Percentiles rank a stretch among this genome's conserved stretches.
phyloP scores from a whole-genome alignment of 192 early-diverging fungal genomes.

The Thoreauomyces humboldtii region DNA sequence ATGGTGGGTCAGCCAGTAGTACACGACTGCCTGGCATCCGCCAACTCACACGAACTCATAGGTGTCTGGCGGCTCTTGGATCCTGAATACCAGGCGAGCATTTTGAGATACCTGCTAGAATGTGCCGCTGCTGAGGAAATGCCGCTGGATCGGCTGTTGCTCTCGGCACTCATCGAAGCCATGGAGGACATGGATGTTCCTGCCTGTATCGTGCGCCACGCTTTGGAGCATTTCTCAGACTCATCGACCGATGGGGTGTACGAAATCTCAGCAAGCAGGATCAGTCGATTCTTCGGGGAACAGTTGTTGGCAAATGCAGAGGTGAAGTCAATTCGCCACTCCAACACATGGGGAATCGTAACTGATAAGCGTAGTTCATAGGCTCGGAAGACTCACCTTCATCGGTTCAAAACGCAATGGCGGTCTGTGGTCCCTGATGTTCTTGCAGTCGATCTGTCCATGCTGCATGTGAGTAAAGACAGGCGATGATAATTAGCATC shows the following conservation, averaged over 20 bases:
- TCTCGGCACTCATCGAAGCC: slow-evolving; percentile 2
- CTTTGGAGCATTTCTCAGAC: slow-evolving; percentile 20
- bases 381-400: slow-evolving; percentile 12
- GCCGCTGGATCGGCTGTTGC: background rate
- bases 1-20: slow-evolving; percentile 15
- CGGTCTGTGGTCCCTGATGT: slow-evolving; percentile 18
- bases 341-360: background rate
- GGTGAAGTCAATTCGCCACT: slow-evolving; percentile 14
- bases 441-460: slow-evolving; percentile 15
- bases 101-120: slow-evolving; percentile 23
- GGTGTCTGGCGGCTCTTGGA: slow-evolving; percentile 21
- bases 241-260: background rate
- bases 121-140: slow-evolving; percentile 15
- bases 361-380: background rate
- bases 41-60: no score
- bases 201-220: slow-evolving; percentile 22
- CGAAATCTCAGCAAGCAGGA: slow-evolving; percentile 24
- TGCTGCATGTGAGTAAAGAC: slow-evolving; percentile 37
- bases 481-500: no score
- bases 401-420: slow-evolving; percentile 34
- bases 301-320: slow-evolving; percentile 28
- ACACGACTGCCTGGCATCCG: no score
- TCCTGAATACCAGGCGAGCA: slow-evolving; percentile 18
- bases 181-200: slow-evolving; percentile 33
- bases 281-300: slow-evolving; percentile 36